Evolutionary conservation across 2,329 filamentous ascomycete genomes (phyloP).

Genomic region (Lecanoromycetidae sp.): DNA sequence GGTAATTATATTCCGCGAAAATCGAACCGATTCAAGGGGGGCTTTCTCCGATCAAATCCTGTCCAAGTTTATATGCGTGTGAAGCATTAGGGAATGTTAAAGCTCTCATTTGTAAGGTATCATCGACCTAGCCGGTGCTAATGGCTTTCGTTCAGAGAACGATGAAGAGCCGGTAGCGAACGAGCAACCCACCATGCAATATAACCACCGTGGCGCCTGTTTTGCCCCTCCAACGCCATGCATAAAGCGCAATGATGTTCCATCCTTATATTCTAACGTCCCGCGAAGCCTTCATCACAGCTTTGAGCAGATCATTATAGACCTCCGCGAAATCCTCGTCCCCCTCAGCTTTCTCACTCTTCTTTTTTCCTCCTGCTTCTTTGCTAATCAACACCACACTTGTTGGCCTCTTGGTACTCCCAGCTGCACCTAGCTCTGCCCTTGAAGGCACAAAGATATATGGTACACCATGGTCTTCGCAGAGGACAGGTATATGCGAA

Average conservation of each 20-base stretch:
- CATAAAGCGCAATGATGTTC: background rate
- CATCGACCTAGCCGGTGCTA: background rate
- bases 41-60: too few species aligned
- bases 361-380: slow-evolving; percentile 39
- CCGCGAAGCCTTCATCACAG: slow-evolving; percentile 47
- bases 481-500: slow-evolving; percentile 91
- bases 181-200: slow-evolving; percentile 1
- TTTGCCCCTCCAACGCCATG: slow-evolving; percentile 5
- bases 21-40: too few species aligned
- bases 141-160: background rate
- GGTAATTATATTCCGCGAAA: too few species aligned
- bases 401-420: slow-evolving; percentile 89
- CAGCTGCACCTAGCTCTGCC: slow-evolving; percentile 85
- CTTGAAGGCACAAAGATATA: slow-evolving; percentile 92
- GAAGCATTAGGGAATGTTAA: too few species aligned
- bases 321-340: slow-evolving; percentile 39
- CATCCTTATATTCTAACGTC: slow-evolving; percentile 39
- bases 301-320: slow-evolving; percentile 45
- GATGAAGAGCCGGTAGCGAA: background rate
- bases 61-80: too few species aligned
- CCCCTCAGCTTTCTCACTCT: slow-evolving; percentile 35
- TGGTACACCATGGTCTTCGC: slow-evolving; percentile 94
- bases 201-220: background rate
- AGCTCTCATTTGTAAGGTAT: background rate
- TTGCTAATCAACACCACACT: slow-evolving; percentile 77